A percentile compares a stretch with the other conserved stretches of the same genome.
Conservation (phyloP, 768 basidiomycete genomes). For the Leccinum variicolor region DNA sequence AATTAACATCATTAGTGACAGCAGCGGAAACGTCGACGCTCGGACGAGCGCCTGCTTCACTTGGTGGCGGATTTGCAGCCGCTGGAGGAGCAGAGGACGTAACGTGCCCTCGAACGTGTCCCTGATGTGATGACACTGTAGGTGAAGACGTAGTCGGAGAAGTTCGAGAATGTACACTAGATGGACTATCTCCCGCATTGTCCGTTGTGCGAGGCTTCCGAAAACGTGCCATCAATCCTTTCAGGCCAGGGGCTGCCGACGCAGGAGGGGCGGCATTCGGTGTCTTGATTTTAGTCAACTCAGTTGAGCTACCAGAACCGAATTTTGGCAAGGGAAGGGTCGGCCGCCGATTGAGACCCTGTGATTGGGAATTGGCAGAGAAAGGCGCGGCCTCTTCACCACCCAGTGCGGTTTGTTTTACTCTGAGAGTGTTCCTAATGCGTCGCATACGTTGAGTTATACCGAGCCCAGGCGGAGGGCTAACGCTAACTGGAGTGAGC, state of each 20-base stretch:
- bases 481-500: constrained; percentile 30
- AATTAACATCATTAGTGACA: constrained; percentile 34
- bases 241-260: constrained; percentile 68
- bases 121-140: constrained; percentile 32
- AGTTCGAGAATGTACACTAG: constrained; percentile 28
- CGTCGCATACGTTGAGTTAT: constrained; percentile 73
- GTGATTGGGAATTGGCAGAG: constrained; percentile 41
- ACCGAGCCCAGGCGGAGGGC: constrained; percentile 41
- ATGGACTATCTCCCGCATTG: constrained; percentile 25
- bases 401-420: constrained; percentile 43
- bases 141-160: constrained; percentile 35
- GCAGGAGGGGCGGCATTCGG: constrained; percentile 62
- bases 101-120: constrained; percentile 32
- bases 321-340: constrained; percentile 46
- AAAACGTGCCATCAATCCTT: constrained; percentile 80
- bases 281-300: constrained; percentile 52
- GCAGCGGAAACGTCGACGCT: constrained; percentile 25
- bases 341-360: constrained; percentile 45
- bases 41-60: constrained; percentile 18
- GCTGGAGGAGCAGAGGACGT: constrained; percentile 20
- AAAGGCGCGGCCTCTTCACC: constrained; percentile 51
- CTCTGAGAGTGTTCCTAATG: constrained; percentile 64
- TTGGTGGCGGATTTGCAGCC: constrained; percentile 2
- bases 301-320: constrained; percentile 38
- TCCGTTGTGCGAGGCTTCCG: constrained; percentile 38